Evolutionary conservation across 306 rosid genomes (phyloP).

Genomic region (Castanea sativa): DNA sequence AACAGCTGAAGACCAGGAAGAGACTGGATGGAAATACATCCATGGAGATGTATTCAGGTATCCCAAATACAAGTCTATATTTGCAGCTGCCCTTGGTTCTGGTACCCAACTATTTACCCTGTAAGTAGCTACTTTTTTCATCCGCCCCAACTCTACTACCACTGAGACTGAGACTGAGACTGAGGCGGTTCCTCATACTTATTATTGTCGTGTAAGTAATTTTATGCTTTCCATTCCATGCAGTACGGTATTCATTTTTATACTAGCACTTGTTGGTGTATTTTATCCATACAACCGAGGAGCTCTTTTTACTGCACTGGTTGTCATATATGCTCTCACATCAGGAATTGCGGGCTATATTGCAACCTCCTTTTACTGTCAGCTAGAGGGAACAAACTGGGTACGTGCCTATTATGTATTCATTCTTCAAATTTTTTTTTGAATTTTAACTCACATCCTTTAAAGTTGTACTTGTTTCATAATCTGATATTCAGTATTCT

Average conservation of each 20-base stretch:
- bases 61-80: conserved; percentile 41
- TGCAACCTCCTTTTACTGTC: conserved; percentile 90
- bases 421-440: conserved; percentile 13
- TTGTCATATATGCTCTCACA: conserved; percentile 88
- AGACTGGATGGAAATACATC: conserved; percentile 60
- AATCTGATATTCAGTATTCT: conserved; percentile 14
- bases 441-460: background rate
- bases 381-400: conserved; percentile 90
- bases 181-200: background rate
- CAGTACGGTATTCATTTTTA: conserved; percentile 77
- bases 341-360: conserved; percentile 91
- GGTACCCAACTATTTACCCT: conserved; percentile 56
- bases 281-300: conserved; percentile 97
- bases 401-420: conserved; percentile 29
- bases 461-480: background rate
- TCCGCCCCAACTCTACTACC: background rate
- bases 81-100: conserved; percentile 50
- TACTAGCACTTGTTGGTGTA: conserved; percentile 87
- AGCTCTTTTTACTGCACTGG: conserved; percentile 79
- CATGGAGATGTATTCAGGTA: conserved; percentile 56
- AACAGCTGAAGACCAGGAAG: conserved; percentile 54
- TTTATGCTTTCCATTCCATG: conserved; percentile 17
- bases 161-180: background rate
- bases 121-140: conserved; percentile 31
- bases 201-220: background rate